Percentiles rank a stretch among this genome's conserved stretches.
These are phyloP conservation scores for Ustilaginoidea virens DNA, from an alignment of 2,329 filamentous ascomycete genomes.

Conservation along the genomic window DNA sequence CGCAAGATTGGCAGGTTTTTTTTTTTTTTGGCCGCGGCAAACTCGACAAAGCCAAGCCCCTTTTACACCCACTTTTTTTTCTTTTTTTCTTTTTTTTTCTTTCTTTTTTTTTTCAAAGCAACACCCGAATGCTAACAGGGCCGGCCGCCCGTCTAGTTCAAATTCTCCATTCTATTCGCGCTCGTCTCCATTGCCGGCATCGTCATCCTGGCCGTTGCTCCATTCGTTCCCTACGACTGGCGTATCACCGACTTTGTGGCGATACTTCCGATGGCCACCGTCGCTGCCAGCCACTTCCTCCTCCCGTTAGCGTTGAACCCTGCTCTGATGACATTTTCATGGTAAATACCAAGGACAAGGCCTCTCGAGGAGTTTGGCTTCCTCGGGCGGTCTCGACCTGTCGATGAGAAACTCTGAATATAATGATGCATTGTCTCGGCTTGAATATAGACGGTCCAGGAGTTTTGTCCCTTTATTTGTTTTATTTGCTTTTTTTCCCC, in stretches of 20 bases:
- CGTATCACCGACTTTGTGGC: slow-evolving; percentile 57
- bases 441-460: slow-evolving; percentile 4
- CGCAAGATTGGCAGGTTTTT: slow-evolving; percentile 14
- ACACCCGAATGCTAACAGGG: no score
- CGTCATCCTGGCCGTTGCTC: slow-evolving; percentile 45
- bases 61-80: slow-evolving; percentile 14
- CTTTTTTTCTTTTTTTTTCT: background rate
- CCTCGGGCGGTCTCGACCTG: no score
- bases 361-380: slow-evolving; percentile 1
- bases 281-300: slow-evolving; percentile 53
- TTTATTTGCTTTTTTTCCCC: background rate
- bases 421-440: no score
- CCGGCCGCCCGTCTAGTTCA: no score
- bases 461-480: background rate
- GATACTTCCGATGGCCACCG: slow-evolving; percentile 59
- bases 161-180: slow-evolving; percentile 52
- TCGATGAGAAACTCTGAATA: no score
- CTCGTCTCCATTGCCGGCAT: slow-evolving; percentile 43
- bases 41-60: no score
- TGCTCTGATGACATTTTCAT: slow-evolving; percentile 67
- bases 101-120: no score
- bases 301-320: slow-evolving; percentile 62
- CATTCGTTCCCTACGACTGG: slow-evolving; percentile 52
- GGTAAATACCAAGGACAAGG: slow-evolving; percentile 27
- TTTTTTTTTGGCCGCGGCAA: no score